Conservation (phyloP, 768 basidiomycete genomes). For the Paxillus rubicundulus region DNA sequence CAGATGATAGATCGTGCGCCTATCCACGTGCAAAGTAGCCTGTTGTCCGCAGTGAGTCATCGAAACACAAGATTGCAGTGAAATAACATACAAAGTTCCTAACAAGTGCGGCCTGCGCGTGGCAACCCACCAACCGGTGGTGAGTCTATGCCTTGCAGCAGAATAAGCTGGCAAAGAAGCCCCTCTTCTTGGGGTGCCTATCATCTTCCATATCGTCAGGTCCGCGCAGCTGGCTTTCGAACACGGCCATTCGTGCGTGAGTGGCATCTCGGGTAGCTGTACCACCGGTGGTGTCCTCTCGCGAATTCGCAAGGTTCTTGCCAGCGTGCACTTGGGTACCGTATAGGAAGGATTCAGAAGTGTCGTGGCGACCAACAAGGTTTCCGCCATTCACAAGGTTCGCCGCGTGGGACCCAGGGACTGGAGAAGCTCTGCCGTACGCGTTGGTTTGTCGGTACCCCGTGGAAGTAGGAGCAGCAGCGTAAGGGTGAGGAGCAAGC, state of each 20-base stretch:
- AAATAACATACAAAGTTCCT: constrained; percentile 20
- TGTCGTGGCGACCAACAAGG: constrained; percentile 45
- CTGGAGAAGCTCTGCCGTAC: constrained; percentile 60
- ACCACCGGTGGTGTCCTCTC: constrained; percentile 52
- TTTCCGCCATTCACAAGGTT: constrained; percentile 38
- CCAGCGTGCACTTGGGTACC: constrained; percentile 45
- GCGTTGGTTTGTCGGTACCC: constrained; percentile 49
- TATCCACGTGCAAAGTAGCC: constrained; percentile 22
- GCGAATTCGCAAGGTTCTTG: constrained; percentile 50
- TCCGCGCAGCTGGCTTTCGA: constrained; percentile 64
- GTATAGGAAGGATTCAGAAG: constrained; percentile 70
- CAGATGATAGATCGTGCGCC: constrained; percentile 31
- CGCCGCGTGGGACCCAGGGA: constrained; percentile 34
- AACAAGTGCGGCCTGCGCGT: constrained; percentile 30
- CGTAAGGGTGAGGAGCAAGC: constrained; percentile 72
- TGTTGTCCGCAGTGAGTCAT: constrained; percentile 3
- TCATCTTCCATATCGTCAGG: constrained; percentile 64
- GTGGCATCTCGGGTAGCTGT: constrained; percentile 32
- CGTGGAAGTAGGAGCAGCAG: constrained; percentile 55
- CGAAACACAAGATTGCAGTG: not conserved
- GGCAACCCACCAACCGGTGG: constrained; percentile 28
- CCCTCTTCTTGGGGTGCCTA: constrained; percentile 58
- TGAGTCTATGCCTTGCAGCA: constrained; percentile 63
- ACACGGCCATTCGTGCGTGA: constrained; percentile 56
- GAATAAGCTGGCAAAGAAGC: constrained; percentile 60